phyloP scores from a whole-genome alignment of 441 rosid genomes.

The Erodium texanum region DNA sequence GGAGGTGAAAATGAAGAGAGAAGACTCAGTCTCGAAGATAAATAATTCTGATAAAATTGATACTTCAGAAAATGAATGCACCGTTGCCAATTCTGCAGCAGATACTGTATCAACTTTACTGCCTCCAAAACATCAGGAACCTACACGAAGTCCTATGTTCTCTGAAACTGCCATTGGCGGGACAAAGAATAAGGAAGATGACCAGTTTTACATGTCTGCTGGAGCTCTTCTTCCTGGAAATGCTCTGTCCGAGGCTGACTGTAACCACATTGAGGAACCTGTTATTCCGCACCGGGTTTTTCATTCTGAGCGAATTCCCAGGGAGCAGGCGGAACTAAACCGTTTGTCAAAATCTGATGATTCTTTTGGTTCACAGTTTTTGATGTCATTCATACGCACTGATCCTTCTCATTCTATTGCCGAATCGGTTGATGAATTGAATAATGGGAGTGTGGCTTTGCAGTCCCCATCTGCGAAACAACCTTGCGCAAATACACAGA shows the following conservation, averaged over 20 bases:
- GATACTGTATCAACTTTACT: slow-evolving; percentile 28
- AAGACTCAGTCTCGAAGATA: slow-evolving; percentile 44
- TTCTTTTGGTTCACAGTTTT: slow-evolving; percentile 57
- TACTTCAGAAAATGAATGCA: slow-evolving; percentile 28
- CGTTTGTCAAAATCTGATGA: slow-evolving; percentile 64
- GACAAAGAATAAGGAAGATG: slow-evolving; percentile 36
- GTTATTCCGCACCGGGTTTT: slow-evolving; percentile 46
- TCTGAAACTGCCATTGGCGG: slow-evolving; percentile 36
- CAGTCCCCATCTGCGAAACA: slow-evolving; percentile 37
- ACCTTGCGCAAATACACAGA: slow-evolving; percentile 30
- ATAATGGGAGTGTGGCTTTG: slow-evolving; percentile 34
- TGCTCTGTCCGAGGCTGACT: slow-evolving; percentile 23
- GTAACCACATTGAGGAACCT: slow-evolving; percentile 36
- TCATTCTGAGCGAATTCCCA: slow-evolving; percentile 49
- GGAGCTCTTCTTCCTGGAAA: slow-evolving; percentile 21
- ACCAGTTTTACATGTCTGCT: slow-evolving; percentile 28
- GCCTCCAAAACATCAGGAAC: slow-evolving; percentile 36
- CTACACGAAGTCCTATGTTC: slow-evolving; percentile 26
- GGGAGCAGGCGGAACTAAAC: slow-evolving; percentile 54
- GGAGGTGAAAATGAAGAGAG: slow-evolving; percentile 55
- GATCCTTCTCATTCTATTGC: slow-evolving; percentile 37
- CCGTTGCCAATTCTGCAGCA: slow-evolving; percentile 28
- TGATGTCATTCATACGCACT: slow-evolving; percentile 37
- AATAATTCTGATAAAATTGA: slow-evolving; percentile 29
- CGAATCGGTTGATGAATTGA: slow-evolving; percentile 45